These are phyloP conservation scores for Coniochaeta sp. DNA, from an alignment of 2,329 filamentous ascomycete genomes.

Conservation along the genomic window DNA sequence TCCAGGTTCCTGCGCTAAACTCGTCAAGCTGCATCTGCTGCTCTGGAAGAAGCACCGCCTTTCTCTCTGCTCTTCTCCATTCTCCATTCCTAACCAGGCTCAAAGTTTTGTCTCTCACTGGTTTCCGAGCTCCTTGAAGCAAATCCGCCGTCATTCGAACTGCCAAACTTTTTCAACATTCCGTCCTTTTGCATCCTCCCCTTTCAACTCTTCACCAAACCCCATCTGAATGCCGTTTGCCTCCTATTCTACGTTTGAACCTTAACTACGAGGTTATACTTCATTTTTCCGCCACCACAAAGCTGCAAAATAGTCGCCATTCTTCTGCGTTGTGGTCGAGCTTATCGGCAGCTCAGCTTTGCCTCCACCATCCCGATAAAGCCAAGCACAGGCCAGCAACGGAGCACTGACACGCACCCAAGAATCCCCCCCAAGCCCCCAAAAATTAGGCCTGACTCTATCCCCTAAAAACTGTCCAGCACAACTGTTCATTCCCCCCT, in stretches of 20 bases:
- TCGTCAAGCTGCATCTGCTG: too few species aligned
- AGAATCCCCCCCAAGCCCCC: not conserved
- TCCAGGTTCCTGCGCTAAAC: slow-evolving; percentile 1
- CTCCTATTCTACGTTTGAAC: not conserved
- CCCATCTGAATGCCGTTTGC: not conserved
- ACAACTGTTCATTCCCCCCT: not conserved
- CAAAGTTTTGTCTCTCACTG: not conserved
- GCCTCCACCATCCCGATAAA: not conserved
- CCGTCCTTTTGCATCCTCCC: not conserved
- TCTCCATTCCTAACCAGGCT: not conserved
- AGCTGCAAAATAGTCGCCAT: not conserved
- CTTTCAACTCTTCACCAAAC: not conserved
- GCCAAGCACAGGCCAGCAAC: too few species aligned
- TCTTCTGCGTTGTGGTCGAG: too few species aligned
- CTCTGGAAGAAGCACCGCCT: not conserved
- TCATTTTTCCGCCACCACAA: not conserved
- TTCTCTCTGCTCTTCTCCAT: not conserved
- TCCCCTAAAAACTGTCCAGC: not conserved
- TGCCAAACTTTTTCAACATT: not conserved
- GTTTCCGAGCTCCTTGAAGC: not conserved
- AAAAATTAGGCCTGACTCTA: not conserved
- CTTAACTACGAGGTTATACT: not conserved
- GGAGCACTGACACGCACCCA: not conserved
- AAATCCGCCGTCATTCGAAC: not conserved
- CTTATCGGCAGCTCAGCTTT: slow-evolving; percentile 2